Base-by-base conservation (phyloP, 202 grass and related monocot species). In the Miscanthus sacchariflorus region DNA sequence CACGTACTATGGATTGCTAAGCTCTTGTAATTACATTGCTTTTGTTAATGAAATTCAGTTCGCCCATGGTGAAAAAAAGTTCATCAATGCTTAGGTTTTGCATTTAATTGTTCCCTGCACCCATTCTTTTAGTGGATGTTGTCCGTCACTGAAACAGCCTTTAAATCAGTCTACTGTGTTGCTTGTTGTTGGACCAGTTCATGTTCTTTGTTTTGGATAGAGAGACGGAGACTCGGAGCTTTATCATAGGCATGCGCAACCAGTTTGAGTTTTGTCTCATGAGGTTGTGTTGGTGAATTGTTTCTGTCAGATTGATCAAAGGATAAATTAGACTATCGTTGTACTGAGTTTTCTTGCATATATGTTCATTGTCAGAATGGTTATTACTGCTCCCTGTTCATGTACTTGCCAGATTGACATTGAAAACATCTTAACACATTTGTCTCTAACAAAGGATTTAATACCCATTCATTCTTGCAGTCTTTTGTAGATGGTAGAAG, bases 201-300 rank as follows among this genome's bases (percentile, higher is more conserved):
- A 3, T 76, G 44, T 30, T 30, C 44, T 50, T 54, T 76, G 74
- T 76, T 50, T 76, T 12, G 27, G 74, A 24, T 54, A 54, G 27
- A 52, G 71, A 74, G 28, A 13, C 7, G 4, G 15, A 49, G 15
- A 56, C 48, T 74, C 6, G 0, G 15, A 52, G 15, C 7, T 52
- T 76, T 49, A 52, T 76, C 25, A 35, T 58, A 77, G 27, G 27
- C 27, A 77, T 77, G 74, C 54, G 46, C 46, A 77, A 12, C 17
- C 27, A 77, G 46, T 54, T 77, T 2, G 4, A 46, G 58, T 76
- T 74, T 76, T 56, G 48, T 36, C 10, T n/a, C 5, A 9, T 49
- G 28, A 49, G 43, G 72, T 5, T 77, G 49, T 77, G 27, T 56
- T 56, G 17, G 17, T 77, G 49, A 77, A 58, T 36, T 54, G 28